Conservation (phyloP, 768 basidiomycete species). For the Lentinula detonsa region DNA sequence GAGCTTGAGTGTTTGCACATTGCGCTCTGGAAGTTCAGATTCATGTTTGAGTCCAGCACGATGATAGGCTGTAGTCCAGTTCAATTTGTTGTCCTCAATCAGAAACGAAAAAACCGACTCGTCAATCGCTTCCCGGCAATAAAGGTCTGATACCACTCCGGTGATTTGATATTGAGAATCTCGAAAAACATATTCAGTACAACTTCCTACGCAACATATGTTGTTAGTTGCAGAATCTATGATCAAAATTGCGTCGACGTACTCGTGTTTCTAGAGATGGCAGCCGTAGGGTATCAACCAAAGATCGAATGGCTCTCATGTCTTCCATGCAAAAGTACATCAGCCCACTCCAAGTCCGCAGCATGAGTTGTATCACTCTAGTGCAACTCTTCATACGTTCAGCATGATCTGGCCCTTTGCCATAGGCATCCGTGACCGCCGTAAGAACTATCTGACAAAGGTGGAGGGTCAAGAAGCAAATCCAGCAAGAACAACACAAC, state of each 20-base stretch:
- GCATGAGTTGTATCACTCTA: conserved; percentile 73
- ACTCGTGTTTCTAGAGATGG: conserved; percentile 86
- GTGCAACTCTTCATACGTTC: conserved; percentile 77
- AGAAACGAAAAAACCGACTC: conserved; percentile 41
- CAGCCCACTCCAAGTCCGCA: conserved; percentile 91
- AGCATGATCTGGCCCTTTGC: conserved; percentile 70
- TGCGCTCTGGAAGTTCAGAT: conserved; percentile 37
- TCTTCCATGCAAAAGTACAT: conserved; percentile 93
- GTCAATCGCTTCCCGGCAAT: conserved; percentile 85
- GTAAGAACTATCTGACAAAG: conserved; percentile 68
- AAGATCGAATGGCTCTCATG: conserved; percentile 76
- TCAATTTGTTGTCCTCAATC: background rate
- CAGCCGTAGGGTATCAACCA: conserved; percentile 82
- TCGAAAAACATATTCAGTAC: conserved; percentile 94
- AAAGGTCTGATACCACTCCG: conserved; percentile 91
- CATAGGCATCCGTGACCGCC: conserved; percentile 90
- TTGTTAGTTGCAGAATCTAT: background rate
- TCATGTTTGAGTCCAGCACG: conserved; percentile 31
- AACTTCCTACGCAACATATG: conserved; percentile 59
- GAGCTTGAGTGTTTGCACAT: conserved; percentile 60
- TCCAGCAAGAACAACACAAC: conserved; percentile 8
- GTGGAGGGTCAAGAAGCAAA: background rate
- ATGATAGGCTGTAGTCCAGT: conserved; percentile 52
- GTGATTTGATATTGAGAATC: conserved; percentile 84
- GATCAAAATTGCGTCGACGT: conserved; percentile 16